A percentile compares a stretch with the other conserved stretches of the same genome.
Evolutionary conservation across 371 early-diverging fungal genomes (phyloP).

Genomic region (Mucor mucedo): DNA sequence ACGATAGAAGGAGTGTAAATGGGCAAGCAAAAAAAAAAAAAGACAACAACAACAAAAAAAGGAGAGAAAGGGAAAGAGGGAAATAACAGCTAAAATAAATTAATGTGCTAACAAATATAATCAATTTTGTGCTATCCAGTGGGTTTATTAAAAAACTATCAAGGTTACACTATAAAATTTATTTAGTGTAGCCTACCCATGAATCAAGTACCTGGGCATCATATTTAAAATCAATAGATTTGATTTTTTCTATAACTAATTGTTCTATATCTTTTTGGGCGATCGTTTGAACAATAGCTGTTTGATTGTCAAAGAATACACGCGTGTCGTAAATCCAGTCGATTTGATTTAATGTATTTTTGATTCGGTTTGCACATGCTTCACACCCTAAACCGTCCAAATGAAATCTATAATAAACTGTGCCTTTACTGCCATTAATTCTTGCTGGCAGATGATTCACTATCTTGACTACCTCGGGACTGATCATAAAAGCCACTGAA

Average conservation of each 20-base stretch:
- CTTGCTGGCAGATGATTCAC: conserved; percentile 16
- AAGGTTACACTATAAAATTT: conserved; percentile 14
- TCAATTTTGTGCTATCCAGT: conserved; percentile 20
- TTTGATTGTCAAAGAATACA: conserved; percentile 48
- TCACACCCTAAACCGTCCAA: conserved; percentile 55
- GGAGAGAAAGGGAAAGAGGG: neutral
- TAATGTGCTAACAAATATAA: conserved; percentile 8
- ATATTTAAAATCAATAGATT: conserved; percentile 26
- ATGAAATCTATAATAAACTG: conserved; percentile 34
- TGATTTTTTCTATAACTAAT: conserved; percentile 6
- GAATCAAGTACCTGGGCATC: conserved; percentile 21
- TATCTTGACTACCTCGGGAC: conserved; percentile 44
- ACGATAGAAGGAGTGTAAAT: conserved; percentile 16
- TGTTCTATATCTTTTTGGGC: no score
- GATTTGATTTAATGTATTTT: conserved; percentile 32
- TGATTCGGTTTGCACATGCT: conserved; percentile 58
- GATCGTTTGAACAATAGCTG: conserved; percentile 27
- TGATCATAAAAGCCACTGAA: conserved; percentile 32
- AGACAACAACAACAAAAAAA: conserved; percentile 13
- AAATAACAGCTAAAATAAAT: conserved; percentile 11
- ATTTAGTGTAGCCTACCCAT: conserved; percentile 12
- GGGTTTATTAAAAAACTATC: conserved; percentile 1
- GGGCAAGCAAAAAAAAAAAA: neutral
- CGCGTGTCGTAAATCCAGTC: conserved; percentile 35
- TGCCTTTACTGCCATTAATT: neutral